Evolutionary conservation across 1,139 yeast genomes (phyloP), one percentile per base, ranked within the genome.

Genomic region (Yamadazyma blattariae): DNA sequence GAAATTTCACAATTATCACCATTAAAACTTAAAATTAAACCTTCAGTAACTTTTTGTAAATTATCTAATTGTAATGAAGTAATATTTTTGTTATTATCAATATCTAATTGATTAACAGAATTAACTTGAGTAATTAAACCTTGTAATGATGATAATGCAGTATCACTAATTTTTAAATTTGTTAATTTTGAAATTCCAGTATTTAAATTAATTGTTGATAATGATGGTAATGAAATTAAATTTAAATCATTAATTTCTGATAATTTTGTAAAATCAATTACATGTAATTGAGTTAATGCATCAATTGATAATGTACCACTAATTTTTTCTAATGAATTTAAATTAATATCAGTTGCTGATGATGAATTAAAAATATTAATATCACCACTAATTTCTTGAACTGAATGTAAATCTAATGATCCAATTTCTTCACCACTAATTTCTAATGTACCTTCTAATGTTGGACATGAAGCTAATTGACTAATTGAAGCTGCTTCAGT

Each of bases 31-130:
- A 70, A 56, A 38, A 65, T 61, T 50, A 70, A 59, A 39, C 56
- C 56, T 39, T 64, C 66, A 27, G 58, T 42, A 35, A 67, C 72
- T 14, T 57, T 37, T 46, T 58, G 39, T 48, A 70, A 63, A 36
- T 52, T 52, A n/a, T 53, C 42, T 46, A 70, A 65, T 38, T 64
- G 64, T 37, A 70, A 56, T 19, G 42, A 24, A 12, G 72, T 46
- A 45, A 70, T 59, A 52, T 70, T 69, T 47, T 69, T 69, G 59
- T 70, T 70, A 53, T 69, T 69, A 57, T 69, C 67, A 44, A 70
- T 54, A 50, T 68, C 56, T 55, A 70, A 63, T 39, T 56, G 51
- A 29, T 58, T 63, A 38, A 68, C 57, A 34, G 61, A 47, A 40
- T 51, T 48, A 50, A 64, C 55, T 42, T 51, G 53, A 47, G 61